Conservation (phyloP, 257 asterid genomes). For the Solanum gandarillasii region DNA sequence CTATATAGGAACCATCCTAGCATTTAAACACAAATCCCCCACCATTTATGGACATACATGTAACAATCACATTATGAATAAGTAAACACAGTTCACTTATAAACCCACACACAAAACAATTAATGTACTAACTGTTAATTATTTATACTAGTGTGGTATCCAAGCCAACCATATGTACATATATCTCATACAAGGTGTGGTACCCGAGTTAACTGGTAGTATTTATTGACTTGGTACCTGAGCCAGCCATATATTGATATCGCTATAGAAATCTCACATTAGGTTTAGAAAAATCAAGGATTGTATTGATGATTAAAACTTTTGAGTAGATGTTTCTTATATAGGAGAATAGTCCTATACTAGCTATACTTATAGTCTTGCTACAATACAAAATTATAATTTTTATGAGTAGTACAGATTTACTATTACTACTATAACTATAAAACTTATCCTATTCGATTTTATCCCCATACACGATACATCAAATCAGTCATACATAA, state of each 20-base stretch:
- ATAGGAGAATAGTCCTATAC: no score
- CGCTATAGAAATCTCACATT: neutral
- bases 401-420: neutral
- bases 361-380: neutral
- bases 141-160: neutral
- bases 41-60: neutral
- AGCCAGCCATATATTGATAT: neutral
- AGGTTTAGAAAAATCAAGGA: no score
- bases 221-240: neutral
- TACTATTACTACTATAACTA: neutral
- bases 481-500: neutral
- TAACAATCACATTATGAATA: neutral
- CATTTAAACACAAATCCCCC: neutral
- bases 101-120: no score
- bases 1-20: neutral
- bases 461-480: neutral
- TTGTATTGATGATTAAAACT: neutral
- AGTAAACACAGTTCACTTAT: neutral
- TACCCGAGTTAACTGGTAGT: neutral
- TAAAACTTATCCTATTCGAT: neutral
- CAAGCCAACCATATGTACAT: neutral
- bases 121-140: no score
- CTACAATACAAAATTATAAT: no score
- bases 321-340: neutral
- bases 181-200: neutral